Conservation (phyloP, 352 stramenopile species). For the Blastocystis sp. region DNA sequence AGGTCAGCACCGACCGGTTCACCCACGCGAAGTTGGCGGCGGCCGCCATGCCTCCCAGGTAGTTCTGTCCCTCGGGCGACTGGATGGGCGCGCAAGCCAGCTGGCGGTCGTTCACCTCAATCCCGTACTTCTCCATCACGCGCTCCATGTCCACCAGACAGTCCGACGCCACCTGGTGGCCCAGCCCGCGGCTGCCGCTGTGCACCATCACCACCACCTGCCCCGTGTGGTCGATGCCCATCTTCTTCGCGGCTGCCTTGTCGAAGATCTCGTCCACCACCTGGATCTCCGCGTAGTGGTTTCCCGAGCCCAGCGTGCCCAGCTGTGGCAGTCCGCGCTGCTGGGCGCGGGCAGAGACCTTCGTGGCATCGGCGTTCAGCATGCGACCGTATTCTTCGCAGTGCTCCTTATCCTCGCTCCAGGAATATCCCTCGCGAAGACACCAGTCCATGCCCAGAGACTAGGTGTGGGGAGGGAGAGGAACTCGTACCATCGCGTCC, state of each 20-base stretch:
- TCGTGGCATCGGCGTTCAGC: conserved; percentile 77
- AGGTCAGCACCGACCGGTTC: conserved; percentile 80
- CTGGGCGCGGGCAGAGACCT: conserved; percentile 76
- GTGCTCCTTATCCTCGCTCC: conserved; percentile 80
- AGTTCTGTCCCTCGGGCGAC: conserved; percentile 77
- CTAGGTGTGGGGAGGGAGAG: conserved; percentile 23
- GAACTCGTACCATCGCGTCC: conserved; percentile 73
- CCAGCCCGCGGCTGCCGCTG: conserved; percentile 77
- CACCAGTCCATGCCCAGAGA: conserved; percentile 81
- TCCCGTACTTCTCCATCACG: conserved; percentile 77
- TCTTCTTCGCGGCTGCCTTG: conserved; percentile 74
- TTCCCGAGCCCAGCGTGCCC: conserved; percentile 80
- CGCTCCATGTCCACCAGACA: conserved; percentile 78
- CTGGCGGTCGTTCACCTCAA: conserved; percentile 78
- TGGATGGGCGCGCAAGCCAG: conserved; percentile 79
- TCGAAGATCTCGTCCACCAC: conserved; percentile 82
- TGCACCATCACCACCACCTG: conserved; percentile 79
- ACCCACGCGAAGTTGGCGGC: conserved; percentile 83
- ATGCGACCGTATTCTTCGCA: conserved; percentile 82
- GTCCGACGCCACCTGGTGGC: conserved; percentile 83
- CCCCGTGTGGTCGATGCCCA: conserved; percentile 77
- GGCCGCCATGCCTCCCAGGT: conserved; percentile 78
- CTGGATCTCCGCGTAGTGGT: conserved; percentile 84
- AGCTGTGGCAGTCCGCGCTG: conserved; percentile 80
- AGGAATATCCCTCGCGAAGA: conserved; percentile 79